Base-by-base conservation (phyloP, 345 rosid genomes). In the Laguncularia racemosa region DNA sequence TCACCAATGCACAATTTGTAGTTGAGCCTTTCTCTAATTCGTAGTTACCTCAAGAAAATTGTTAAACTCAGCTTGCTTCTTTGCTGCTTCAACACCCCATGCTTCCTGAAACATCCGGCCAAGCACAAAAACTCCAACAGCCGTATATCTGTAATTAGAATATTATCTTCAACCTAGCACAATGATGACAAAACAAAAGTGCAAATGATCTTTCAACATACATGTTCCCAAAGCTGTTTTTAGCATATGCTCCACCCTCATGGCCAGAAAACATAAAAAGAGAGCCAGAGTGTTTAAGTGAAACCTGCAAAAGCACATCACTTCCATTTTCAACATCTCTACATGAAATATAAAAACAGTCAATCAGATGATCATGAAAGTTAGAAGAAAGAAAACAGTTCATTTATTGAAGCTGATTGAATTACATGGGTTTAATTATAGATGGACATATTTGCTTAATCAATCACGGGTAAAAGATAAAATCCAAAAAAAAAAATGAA, bases 191-290 rank as follows among this genome's bases (percentile, higher is more conserved):
- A 12, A 28, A 18, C 46, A 12, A 23, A 57, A 38, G 45, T 48
- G 57, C 15, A 45, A 33, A 19, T 52, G 49, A 48, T 52, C 46
- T 14, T 52, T 44, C 44, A 44, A 43, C 91, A 50, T 86, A 92
- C 99, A 89, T 77, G 63, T 92, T 92, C 46, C 97, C 99, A 66
- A 78, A 92, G 79, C 99, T 92, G 73, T 92, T 92, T 79, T 92
- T 92, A 70, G 99, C 99, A 89, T 89, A 92, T 53, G 99, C 97
- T 69, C 99, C 99, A 57, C 97, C 97, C 49, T 67, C 74, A 53
- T 76, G 69, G 45, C 99, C 97, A 5, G 97, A 97, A 48, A 89
- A 92, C 99, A 92, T 92, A 71, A 92, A 92, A 57, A 92, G 97
- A 46, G 99, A 92, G 53, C 99, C 99, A 50, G 99, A 92, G 58